Base-by-base conservation (phyloP, 176 grass and related monocot species). In the Aegilops umbellulata region DNA sequence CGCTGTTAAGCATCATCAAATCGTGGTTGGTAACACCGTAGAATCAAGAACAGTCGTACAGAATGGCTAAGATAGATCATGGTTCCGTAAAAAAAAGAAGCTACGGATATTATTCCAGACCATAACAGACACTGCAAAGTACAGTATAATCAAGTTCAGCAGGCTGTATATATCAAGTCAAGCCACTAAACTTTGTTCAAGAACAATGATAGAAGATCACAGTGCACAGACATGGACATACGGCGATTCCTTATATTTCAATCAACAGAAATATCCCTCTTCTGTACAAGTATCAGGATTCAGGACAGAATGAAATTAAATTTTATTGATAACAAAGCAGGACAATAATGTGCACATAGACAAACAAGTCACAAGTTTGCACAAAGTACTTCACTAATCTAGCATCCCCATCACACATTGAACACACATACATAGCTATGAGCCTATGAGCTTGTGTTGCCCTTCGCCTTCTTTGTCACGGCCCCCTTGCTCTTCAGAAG, bases 401-500 rank as follows among this genome's bases (percentile, higher is more conserved):
- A 75, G 6, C 22, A 69, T 49, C 53, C 22, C 19, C 6, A 58
- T 58, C 72, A 51, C n/a, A 87, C 68, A 80, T 68, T 49, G 1
- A 82, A 39, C 30, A 66, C 11, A 60, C 81, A 25, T 87, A 87
- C 85, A 81, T 69, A 84, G 22, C 90, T 88, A 85, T 42, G 30
- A 69, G 39, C 32, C 90, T 88, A 85, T 42, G 30, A 69, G 39
- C 32, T 91, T 20, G 41, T 31, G 11, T 70, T 88, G 19, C 80
- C 51, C 58, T 88, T 91, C 4, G 65, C 63, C 49, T 91, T 91
- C 71, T 85, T 84, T 26, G 87, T 58, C 0, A 82, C 61, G 24
- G 74, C 70, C 9, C 85, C 61, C 78, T 87, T 92, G 73, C 65
- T 81, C 85, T 94, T 87, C 31, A 87, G 72, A 29, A 94, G 82